Percentiles rank a stretch among this genome's conserved stretches.
Evolutionary conservation across 345 rosid species (phyloP).

Genomic region (Populus ilicifolia): DNA sequence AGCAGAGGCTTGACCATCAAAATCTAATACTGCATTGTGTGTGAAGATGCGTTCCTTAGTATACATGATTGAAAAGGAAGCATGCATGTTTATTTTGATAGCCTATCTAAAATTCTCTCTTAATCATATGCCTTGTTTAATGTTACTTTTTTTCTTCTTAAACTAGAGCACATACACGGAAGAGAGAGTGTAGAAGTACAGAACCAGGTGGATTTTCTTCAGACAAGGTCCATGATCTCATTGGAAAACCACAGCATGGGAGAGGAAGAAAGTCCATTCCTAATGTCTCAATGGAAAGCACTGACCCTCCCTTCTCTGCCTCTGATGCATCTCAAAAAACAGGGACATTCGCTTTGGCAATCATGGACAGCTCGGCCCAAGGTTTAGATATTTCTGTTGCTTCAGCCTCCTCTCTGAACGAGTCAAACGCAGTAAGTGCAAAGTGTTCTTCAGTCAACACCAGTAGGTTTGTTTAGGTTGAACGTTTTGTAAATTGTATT

Average conservation of each 20-base stretch:
- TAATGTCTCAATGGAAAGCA: constrained; percentile 37
- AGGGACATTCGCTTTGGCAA: constrained; percentile 18
- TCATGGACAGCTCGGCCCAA: constrained; percentile 36
- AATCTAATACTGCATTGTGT: too few relatives aligned
- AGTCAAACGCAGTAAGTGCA: constrained; percentile 38
- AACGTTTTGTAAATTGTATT: not conserved
- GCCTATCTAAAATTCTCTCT: too few relatives aligned
- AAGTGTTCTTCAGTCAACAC: not conserved
- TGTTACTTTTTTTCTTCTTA: not conserved
- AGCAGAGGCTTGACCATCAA: too few relatives aligned
- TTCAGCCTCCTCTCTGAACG: constrained; percentile 27
- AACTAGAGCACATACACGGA: constrained; percentile 32
- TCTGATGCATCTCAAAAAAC: constrained; percentile 35
- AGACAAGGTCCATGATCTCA: constrained; percentile 27
- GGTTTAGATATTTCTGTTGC: constrained; percentile 28
- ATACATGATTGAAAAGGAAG: too few relatives aligned
- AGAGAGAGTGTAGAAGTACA: constrained; percentile 28
- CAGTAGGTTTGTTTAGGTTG: not conserved
- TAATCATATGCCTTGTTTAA: not conserved
- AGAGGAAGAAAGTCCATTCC: constrained; percentile 24
- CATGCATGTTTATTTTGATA: too few relatives aligned
- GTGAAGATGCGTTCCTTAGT: too few relatives aligned
- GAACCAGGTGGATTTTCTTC: constrained; percentile 28
- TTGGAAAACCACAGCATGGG: constrained; percentile 21
- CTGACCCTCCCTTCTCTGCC: constrained; percentile 23